Conservation (phyloP, 2,329 filamentous ascomycete genomes). For the Elsinoe perseae region DNA sequence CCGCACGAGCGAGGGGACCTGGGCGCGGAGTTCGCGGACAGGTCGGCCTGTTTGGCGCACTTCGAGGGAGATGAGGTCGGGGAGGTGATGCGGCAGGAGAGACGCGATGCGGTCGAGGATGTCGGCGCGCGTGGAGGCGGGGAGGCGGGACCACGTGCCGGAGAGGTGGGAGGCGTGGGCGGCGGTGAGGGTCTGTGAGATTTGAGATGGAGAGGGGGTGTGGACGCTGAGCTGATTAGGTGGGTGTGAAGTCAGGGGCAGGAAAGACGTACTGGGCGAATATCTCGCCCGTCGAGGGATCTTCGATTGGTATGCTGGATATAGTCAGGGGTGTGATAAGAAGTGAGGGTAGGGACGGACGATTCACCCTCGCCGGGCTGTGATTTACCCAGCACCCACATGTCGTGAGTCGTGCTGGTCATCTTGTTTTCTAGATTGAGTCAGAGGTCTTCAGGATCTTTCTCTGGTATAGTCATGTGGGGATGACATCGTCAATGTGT, state of each 20-base stretch:
- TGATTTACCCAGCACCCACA: conserved; percentile 40
- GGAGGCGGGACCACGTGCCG: conserved; percentile 50
- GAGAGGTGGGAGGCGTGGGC: conserved; percentile 44
- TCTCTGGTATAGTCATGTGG: neutral
- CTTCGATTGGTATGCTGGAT: conserved; percentile 45
- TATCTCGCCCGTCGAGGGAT: conserved; percentile 47
- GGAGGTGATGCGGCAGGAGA: conserved; percentile 47
- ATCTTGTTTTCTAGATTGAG: conserved; percentile 1
- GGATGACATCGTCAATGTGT: neutral
- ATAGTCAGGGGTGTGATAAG: conserved; percentile 16
- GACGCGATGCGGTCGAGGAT: conserved; percentile 54
- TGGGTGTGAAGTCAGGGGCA: neutral
- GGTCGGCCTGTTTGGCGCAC: conserved; percentile 61
- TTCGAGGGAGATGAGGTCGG: conserved; percentile 54
- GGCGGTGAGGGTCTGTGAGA: conserved; percentile 34
- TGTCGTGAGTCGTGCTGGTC: conserved; percentile 19
- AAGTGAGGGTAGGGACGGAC: conserved; percentile 32
- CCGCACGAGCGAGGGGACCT: conserved; percentile 56
- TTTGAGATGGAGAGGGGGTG: conserved; percentile 40
- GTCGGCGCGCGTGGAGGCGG: conserved; percentile 52
- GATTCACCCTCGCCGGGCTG: conserved; percentile 37
- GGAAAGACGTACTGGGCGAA: conserved; percentile 41
- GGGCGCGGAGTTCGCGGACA: conserved; percentile 62
- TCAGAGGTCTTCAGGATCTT: neutral
- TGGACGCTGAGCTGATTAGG: conserved; percentile 38